Evolutionary conservation across 805 yeast species (phyloP).

Genomic region (Metschnikowia matae): DNA sequence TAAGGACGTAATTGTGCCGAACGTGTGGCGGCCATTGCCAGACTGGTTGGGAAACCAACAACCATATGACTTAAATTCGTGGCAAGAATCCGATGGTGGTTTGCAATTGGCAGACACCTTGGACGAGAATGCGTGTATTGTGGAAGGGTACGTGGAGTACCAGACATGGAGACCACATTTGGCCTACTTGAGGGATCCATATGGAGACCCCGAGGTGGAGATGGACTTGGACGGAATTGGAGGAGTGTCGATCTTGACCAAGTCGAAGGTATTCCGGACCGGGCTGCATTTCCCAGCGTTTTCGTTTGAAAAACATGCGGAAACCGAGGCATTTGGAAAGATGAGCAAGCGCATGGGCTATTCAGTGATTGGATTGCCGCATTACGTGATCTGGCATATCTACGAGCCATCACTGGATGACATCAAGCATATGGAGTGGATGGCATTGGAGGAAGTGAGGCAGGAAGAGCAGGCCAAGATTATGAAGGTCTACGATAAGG

Average conservation of each 20-base stretch:
- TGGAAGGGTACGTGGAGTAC: conserved; percentile 95
- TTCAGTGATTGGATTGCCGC: conserved; percentile 85
- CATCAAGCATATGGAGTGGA: conserved; percentile 81
- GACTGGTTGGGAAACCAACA: conserved; percentile 83
- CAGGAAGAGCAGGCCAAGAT: conserved; percentile 58
- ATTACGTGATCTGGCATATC: conserved; percentile 84
- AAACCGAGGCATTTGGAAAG: conserved; percentile 95
- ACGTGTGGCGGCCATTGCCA: conserved; percentile 87
- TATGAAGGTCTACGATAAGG: conserved; percentile 60
- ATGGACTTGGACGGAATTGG: conserved; percentile 96
- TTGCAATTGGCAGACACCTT: conserved; percentile 67
- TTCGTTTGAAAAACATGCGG: conserved; percentile 94
- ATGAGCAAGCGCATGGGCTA: conserved; percentile 83
- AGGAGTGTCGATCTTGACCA: conserved; percentile 88
- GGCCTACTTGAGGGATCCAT: conserved; percentile 91
- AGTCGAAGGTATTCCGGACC: conserved; percentile 77
- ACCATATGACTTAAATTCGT: conserved; percentile 79
- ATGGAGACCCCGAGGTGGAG: conserved; percentile 90
- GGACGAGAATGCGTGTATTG: conserved; percentile 93
- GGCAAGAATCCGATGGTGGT: conserved; percentile 86
- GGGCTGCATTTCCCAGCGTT: conserved; percentile 98
- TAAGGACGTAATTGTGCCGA: conserved; percentile 90
- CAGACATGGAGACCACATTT: conserved; percentile 98
- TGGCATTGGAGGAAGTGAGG: conserved; percentile 75
- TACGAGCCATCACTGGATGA: conserved; percentile 95